Evolutionary conservation across 441 rosid genomes (phyloP), one percentile per base, ranked within the genome.

Genomic region (Monsonia emarginata): DNA sequence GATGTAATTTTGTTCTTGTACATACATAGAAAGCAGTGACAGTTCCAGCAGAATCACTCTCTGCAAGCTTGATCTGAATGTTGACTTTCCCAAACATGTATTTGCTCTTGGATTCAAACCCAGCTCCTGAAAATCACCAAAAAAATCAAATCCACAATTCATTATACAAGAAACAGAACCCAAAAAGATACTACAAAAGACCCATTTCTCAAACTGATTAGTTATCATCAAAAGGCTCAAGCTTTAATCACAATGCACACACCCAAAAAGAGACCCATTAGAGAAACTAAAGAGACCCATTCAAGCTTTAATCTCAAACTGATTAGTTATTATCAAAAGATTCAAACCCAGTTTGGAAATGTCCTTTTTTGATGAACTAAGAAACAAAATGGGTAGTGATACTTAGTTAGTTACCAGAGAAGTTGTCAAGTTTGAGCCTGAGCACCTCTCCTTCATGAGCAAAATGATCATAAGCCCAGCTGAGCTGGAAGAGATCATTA

Each of bases 11-110:
- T 31, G 22, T 10, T 66, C 21, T 65, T 28, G 58, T 7, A 71
- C 91, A 74, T 69, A 94, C 99, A 69, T 94, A 91, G 83, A 82
- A 89, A 57, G 97, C 95, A 72, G 96, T 86, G 14, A 86, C 97
- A 21, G 96, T 89, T 63, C 97, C 92, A 10, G 92, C 95, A 56
- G 89, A 88, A 71, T 84, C 90, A 25, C 89, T 86, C 52, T 85
- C 97, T 0, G 90, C 97, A 27, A 94, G 96, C 83, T 94, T 94
- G 64, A 94, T 90, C 83, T 90, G 95, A 3, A 82, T 69, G 31
- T 88, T 78, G 30, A 90, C 95, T 78, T 90, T 90, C 19, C 97
- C 98, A 24, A 93, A 93, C 86, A 90, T 25, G 48, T 90, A 93
- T 75, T 86, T 90, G 87, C 74, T 88, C 72, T 86, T 93, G 13